phyloP scores from a whole-genome alignment of 2,329 filamentous ascomycete genomes.

The Lizonia empirigonia region DNA sequence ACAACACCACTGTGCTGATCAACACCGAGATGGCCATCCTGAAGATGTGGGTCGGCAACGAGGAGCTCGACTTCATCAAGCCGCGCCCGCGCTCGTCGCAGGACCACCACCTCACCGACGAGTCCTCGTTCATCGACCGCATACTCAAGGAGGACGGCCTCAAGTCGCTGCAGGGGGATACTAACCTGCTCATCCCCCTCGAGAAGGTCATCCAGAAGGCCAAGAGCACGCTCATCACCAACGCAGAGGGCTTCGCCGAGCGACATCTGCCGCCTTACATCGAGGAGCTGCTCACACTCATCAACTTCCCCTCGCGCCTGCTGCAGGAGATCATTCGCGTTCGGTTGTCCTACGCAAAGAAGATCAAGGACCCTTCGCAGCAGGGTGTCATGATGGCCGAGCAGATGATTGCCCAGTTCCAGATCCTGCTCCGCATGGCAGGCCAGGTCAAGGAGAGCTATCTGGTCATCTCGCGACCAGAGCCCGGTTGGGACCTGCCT shows the following conservation, averaged over 20 bases:
- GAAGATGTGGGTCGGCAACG: conserved; percentile 96
- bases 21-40: conserved; percentile 91
- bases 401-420: conserved; percentile 97
- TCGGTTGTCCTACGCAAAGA: conserved; percentile 86
- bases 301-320: conserved; percentile 94
- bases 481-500: conserved; percentile 92
- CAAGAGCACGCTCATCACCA: conserved; percentile 86
- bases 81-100: conserved; percentile 71
- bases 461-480: conserved; percentile 78
- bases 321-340: conserved; percentile 97
- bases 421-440: conserved; percentile 87
- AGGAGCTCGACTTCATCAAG: conserved; percentile 88
- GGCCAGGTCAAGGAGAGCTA: conserved; percentile 93
- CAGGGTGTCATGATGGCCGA: conserved; percentile 94
- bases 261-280: conserved; percentile 95
- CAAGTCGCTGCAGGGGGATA: conserved; percentile 84
- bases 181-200: conserved; percentile 83
- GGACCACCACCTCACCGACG: conserved; percentile 78
- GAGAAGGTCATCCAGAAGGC: conserved; percentile 89
- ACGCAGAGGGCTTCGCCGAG: conserved; percentile 81
- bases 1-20: conserved; percentile 96
- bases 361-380: conserved; percentile 93
- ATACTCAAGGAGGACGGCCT: conserved; percentile 95
- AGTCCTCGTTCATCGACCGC: conserved; percentile 91
- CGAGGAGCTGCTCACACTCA: conserved; percentile 91